These are phyloP conservation scores for Paspalum vaginatum DNA, from an alignment of 176 grass and related monocot species.

Conservation along the genomic window DNA sequence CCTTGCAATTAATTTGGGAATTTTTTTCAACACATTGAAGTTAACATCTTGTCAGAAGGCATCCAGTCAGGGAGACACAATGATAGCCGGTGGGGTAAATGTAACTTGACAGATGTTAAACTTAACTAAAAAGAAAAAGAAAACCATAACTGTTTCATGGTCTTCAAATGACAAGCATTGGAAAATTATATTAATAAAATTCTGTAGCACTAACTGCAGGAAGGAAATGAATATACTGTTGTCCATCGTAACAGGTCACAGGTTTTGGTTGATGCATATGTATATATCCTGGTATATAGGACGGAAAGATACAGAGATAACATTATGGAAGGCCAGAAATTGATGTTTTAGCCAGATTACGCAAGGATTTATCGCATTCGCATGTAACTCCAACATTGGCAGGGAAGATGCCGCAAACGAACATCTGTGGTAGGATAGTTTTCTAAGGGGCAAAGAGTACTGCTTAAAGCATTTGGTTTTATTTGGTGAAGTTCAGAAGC, in stretches of 20 bases:
- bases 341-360: conserved; percentile 20
- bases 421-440: conserved; percentile 2
- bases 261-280: not conserved
- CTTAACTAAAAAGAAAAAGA: not conserved
- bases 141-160: not conserved
- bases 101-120: not conserved
- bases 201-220: not conserved
- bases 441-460: not conserved
- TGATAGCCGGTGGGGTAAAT: not conserved
- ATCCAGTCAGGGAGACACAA: conserved; percentile 1
- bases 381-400: conserved; percentile 15
- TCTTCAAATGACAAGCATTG: not conserved
- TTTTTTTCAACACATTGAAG: not conserved
- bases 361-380: conserved; percentile 24
- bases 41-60: conserved; percentile 8
- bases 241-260: conserved; percentile 10
- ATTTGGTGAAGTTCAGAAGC: not conserved
- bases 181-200: conserved; percentile 10
- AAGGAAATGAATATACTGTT: conserved; percentile 12
- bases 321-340: conserved; percentile 8
- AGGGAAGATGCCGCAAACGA: conserved; percentile 23
- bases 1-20: conserved; percentile 19
- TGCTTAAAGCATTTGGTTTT: not conserved
- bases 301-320: conserved; percentile 12
- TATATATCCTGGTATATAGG: not conserved